These are phyloP conservation scores for Chlorella sp. DNA, from an alignment of 139 green algal species.

Conservation along the genomic window DNA sequence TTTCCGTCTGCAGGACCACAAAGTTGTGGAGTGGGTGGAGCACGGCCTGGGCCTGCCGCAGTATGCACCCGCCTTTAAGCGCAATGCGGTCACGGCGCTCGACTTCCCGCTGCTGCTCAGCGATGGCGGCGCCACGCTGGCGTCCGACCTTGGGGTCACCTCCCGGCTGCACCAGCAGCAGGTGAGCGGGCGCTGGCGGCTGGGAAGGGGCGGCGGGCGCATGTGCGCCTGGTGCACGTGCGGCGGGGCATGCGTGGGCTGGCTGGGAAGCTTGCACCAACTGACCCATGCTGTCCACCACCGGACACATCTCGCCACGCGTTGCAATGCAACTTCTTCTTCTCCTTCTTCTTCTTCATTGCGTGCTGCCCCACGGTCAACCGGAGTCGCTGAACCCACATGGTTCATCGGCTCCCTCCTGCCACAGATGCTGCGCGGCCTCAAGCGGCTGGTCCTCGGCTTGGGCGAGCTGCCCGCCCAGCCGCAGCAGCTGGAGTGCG, in stretches of 20 bases:
- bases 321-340: too few species aligned
- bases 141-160: constrained; percentile 6
- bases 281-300: neutral
- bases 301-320: too few species aligned
- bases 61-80: constrained; percentile 14
- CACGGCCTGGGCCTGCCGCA: constrained; percentile 23
- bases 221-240: too few species aligned
- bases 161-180: constrained; percentile 29
- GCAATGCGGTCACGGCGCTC: constrained; percentile 10
- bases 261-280: too few species aligned
- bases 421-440: constrained; percentile 24
- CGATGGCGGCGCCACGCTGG: constrained; percentile 7
- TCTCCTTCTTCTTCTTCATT: too few species aligned
- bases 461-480: neutral
- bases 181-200: too few species aligned
- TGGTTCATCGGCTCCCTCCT: neutral
- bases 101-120: constrained; percentile 17
- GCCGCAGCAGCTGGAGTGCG: constrained; percentile 14
- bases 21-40: constrained; percentile 14
- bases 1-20: constrained; percentile 2
- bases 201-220: too few species aligned
- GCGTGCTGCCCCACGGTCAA: too few species aligned
- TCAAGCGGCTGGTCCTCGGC: constrained; percentile 9
- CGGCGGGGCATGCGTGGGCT: neutral
- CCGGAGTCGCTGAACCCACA: too few species aligned